A percentile compares a stretch with the other conserved stretches of the same genome.
phyloP scores from a whole-genome alignment of 805 yeast species.

The Tetrapisispora iriomotensis region DNA sequence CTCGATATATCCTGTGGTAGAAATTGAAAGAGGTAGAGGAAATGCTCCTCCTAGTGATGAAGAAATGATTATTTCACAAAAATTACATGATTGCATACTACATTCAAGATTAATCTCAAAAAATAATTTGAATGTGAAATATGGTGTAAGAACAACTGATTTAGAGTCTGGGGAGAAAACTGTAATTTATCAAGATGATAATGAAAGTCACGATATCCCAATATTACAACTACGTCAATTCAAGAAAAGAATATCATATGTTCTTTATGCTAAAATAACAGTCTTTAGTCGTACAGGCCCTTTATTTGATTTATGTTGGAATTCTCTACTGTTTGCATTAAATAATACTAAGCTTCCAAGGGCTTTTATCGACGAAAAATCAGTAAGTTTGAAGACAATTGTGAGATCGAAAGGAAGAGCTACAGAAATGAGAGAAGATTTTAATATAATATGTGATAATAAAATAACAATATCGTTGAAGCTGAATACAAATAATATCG shows the following conservation, averaged over 20 bases:
- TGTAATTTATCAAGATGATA: slow-evolving; percentile 39
- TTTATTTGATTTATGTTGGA: slow-evolving; percentile 65
- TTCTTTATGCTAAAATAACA: slow-evolving; percentile 60
- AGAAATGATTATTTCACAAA: slow-evolving; percentile 68
- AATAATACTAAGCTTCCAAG: slow-evolving; percentile 51
- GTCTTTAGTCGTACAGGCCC: slow-evolving; percentile 81
- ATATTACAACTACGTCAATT: slow-evolving; percentile 7
- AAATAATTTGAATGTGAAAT: slow-evolving; percentile 36
- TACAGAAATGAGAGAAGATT: slow-evolving; percentile 37
- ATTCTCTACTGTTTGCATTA: slow-evolving; percentile 54
- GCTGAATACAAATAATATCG: slow-evolving; percentile 32
- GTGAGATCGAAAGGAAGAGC: slow-evolving; percentile 42
- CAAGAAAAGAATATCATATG: slow-evolving; percentile 42
- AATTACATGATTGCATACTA: slow-evolving; percentile 47
- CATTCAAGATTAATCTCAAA: slow-evolving; percentile 46
- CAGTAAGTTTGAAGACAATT: slow-evolving; percentile 41
- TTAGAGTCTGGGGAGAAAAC: slow-evolving; percentile 37
- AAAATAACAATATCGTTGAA: slow-evolving; percentile 30
- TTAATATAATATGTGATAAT: slow-evolving; percentile 48
- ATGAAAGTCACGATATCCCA: slow-evolving; percentile 13
- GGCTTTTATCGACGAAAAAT: slow-evolving; percentile 56
- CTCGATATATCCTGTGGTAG: slow-evolving; percentile 58
- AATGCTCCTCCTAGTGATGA: slow-evolving; percentile 79
- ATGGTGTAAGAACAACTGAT: slow-evolving; percentile 40
- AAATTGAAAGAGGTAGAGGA: slow-evolving; percentile 60